Conservation (phyloP, 169 alveolate genomes). For the Cryptosporidium xiaoi region DNA sequence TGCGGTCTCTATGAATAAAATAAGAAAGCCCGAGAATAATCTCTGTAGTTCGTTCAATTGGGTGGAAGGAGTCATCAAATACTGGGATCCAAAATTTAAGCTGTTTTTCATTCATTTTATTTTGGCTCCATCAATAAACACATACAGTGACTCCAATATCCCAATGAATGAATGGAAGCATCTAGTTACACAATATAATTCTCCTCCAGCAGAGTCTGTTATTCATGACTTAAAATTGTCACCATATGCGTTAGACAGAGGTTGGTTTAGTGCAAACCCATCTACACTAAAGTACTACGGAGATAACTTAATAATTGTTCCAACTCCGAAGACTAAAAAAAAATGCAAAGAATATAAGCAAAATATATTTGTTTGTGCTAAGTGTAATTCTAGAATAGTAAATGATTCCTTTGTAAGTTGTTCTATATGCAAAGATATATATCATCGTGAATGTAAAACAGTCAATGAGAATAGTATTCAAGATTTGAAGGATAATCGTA, state of each 20-base stretch:
- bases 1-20: constrained; percentile 51
- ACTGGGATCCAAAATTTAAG: constrained; percentile 70
- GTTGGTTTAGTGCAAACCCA: constrained; percentile 71
- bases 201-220: constrained; percentile 32
- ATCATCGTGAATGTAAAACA: constrained; percentile 24
- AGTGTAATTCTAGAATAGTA: neutral
- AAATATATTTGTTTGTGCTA: constrained; percentile 2
- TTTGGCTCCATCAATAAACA: constrained; percentile 17
- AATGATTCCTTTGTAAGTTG: constrained; percentile 2
- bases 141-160: neutral
- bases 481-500: constrained; percentile 36
- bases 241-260: constrained; percentile 74
- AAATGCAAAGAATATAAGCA: neutral
- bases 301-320: neutral
- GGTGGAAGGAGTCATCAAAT: constrained; percentile 68
- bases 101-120: constrained; percentile 56
- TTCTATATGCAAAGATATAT: neutral
- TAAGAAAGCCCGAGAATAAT: constrained; percentile 3
- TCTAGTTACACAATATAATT: constrained; percentile 37
- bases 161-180: constrained; percentile 36
- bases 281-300: constrained; percentile 25
- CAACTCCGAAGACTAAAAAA: neutral
- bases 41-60: constrained; percentile 41
- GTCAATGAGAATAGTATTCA: neutral
- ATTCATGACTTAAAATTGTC: constrained; percentile 29